Evolutionary conservation across 148 eudicot species (phyloP).

Genomic region (Dysphania ambrosioides): DNA sequence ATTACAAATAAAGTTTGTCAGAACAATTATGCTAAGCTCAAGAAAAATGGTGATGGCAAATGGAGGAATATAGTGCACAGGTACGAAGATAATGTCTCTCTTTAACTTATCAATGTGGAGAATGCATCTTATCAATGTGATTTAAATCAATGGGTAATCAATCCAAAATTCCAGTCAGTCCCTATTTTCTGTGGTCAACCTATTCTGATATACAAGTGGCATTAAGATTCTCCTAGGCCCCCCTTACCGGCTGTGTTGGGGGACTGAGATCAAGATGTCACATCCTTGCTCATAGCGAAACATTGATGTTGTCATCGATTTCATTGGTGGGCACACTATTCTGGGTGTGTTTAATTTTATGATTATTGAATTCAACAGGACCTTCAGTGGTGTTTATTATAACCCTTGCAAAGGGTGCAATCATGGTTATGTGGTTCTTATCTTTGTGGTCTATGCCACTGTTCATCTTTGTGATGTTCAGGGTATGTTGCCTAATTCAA

Average conservation of each 20-base stretch:
- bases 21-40: conserved; percentile 28
- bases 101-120: too few relatives aligned
- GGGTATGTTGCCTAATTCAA: not conserved
- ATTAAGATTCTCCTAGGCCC: not conserved
- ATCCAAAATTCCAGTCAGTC: not conserved
- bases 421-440: not conserved
- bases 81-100: conserved; percentile 35
- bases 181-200: not conserved
- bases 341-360: not conserved
- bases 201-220: not conserved
- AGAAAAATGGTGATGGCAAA: conserved; percentile 37
- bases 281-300: not conserved
- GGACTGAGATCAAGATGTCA: conserved; percentile 3
- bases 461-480: not conserved
- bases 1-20: conserved; percentile 38
- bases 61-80: conserved; percentile 80
- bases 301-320: not conserved
- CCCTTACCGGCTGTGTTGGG: not conserved
- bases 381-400: not conserved
- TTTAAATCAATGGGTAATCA: too few relatives aligned
- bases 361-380: not conserved
- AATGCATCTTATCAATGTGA: too few relatives aligned
- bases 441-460: not conserved
- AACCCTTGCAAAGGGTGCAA: not conserved
- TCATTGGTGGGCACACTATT: not conserved